Evolutionary conservation across 2,329 filamentous ascomycete genomes (phyloP).

Genomic region (Fusarium lyarnte): DNA sequence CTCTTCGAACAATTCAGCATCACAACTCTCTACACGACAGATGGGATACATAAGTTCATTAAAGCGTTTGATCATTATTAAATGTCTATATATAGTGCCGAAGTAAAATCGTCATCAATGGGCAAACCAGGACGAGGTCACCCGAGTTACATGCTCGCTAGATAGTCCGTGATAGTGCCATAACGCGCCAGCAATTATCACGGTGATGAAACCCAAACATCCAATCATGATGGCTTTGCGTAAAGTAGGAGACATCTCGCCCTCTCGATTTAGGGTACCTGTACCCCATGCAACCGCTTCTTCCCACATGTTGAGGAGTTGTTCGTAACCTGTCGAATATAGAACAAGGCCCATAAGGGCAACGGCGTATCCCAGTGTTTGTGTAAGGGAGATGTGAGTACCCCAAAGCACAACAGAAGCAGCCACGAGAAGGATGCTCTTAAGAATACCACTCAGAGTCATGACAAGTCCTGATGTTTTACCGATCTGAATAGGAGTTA

Average conservation of each 20-base stretch:
- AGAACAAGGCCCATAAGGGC: conserved; percentile 64
- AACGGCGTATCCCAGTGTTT: conserved; percentile 81
- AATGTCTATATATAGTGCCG: conserved; percentile 32
- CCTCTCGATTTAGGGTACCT: conserved; percentile 34
- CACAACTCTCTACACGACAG: too few relatives aligned
- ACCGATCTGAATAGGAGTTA: conserved; percentile 71
- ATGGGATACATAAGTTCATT: neutral
- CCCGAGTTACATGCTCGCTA: conserved; percentile 21
- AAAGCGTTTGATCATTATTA: conserved; percentile 31
- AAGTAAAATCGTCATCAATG: conserved; percentile 26
- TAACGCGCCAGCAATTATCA: conserved; percentile 42
- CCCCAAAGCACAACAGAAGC: conserved; percentile 82
- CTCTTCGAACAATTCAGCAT: neutral
- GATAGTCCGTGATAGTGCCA: conserved; percentile 39
- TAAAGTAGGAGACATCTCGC: conserved; percentile 32
- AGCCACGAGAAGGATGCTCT: conserved; percentile 84
- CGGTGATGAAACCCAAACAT: conserved; percentile 39
- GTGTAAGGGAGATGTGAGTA: conserved; percentile 74
- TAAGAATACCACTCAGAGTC: conserved; percentile 86
- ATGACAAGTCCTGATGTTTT: conserved; percentile 88
- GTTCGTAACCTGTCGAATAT: conserved; percentile 58
- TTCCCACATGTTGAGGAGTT: conserved; percentile 41
- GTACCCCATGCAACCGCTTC: conserved; percentile 39
- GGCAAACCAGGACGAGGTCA: conserved; percentile 39
- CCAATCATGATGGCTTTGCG: conserved; percentile 38